phyloP scores from a whole-genome alignment of 768 basidiomycete species.

The Tulasnella sp. region DNA sequence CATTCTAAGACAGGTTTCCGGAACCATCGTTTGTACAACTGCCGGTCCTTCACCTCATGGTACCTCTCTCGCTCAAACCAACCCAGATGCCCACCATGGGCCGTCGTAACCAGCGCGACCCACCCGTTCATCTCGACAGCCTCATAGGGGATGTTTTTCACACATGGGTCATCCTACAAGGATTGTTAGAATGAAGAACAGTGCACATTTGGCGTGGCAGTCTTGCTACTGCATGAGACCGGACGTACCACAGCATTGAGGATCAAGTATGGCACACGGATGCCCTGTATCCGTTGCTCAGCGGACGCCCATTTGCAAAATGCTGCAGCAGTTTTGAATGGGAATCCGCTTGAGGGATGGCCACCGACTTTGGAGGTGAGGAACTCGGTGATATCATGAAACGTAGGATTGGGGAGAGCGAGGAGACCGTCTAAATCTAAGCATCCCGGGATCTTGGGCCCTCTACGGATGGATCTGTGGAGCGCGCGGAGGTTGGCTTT shows the following conservation, averaged over 20 bases:
- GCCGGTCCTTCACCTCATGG: neutral
- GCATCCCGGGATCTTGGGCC: no score
- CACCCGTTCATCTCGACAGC: neutral
- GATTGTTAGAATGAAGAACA: no score
- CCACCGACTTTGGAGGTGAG: no score
- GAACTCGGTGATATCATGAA: no score
- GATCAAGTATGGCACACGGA: slow-evolving; percentile 2
- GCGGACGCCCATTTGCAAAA: slow-evolving; percentile 1
- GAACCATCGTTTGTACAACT: neutral
- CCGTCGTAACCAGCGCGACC: slow-evolving; percentile 8
- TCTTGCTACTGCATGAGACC: no score
- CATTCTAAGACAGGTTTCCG: slow-evolving; percentile 11
- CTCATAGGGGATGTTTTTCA: neutral
- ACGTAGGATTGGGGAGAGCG: no score
- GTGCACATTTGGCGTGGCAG: no score
- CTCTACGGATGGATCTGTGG: no score
- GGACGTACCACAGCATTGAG: neutral
- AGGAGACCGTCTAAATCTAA: no score
- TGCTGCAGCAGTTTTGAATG: neutral
- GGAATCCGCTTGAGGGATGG: neutral
- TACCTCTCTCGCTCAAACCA: slow-evolving; percentile 5
- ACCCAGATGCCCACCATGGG: slow-evolving; percentile 10
- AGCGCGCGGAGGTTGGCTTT: no score
- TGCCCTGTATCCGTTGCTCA: neutral
- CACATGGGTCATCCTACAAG: slow-evolving; percentile 7